Percentiles rank a stretch among this genome's conserved stretches.
These are phyloP conservation scores for Chalaropsis thielavioides DNA, from an alignment of 2,329 filamentous ascomycete genomes.

Conservation along the genomic window DNA sequence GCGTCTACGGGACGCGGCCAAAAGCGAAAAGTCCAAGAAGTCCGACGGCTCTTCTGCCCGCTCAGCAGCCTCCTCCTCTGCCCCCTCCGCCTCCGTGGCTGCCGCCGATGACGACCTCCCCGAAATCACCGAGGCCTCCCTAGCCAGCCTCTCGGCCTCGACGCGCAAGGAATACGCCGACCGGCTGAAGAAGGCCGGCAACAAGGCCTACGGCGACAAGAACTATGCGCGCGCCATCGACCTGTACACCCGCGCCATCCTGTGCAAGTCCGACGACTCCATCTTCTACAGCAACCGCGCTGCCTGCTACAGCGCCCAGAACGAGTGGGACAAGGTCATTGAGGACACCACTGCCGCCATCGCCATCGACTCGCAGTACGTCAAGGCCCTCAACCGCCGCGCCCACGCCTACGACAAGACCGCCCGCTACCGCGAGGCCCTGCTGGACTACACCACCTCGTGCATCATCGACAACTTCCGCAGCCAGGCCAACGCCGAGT, in stretches of 20 bases:
- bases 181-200: conserved; percentile 88
- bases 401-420: conserved; percentile 95
- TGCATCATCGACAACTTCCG: conserved; percentile 98
- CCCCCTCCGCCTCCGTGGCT: conserved; percentile 22
- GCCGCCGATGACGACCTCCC: conserved; percentile 53
- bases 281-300: conserved; percentile 99
- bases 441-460: conserved; percentile 94
- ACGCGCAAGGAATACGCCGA: conserved; percentile 75
- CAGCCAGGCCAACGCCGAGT: conserved; percentile 74
- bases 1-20: conserved; percentile 47
- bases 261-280: conserved; percentile 94
- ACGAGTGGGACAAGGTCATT: conserved; percentile 88
- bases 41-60: conserved; percentile 8
- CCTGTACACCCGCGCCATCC: conserved; percentile 86
- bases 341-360: conserved; percentile 94
- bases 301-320: conserved; percentile 88
- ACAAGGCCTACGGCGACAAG: conserved; percentile 90
- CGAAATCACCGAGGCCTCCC: conserved; percentile 45
- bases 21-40: conserved; percentile 27
- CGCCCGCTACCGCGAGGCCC: conserved; percentile 78
- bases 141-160: conserved; percentile 38
- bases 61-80: conserved; percentile 10
- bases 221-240: conserved; percentile 89
- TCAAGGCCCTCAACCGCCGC: conserved; percentile 93
- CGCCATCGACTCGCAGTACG: conserved; percentile 83